Evolutionary conservation across 257 asterid species (phyloP), one percentile per base, ranked within the genome.

Genomic region (Mitragyna speciosa): DNA sequence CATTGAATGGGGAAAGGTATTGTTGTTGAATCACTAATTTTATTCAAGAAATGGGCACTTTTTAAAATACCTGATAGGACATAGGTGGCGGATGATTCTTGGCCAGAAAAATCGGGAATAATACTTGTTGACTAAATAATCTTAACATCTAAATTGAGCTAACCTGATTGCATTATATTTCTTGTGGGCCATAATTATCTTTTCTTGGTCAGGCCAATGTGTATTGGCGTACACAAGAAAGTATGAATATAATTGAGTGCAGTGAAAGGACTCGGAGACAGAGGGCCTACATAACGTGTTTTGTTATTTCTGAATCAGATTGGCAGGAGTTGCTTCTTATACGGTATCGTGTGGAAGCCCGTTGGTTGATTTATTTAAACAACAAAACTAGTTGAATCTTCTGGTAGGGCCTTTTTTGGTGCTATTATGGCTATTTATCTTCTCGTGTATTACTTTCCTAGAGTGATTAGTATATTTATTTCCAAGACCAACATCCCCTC

Each of bases 101-200:
- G 14, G 19, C 70, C 70, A 65, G 1, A 24, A 30, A 65, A 19
- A 19, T 24, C 61, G 19, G 61, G 61, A 54, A 54, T 58, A 51
- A 4, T 58, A 7, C 6, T 54, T 20, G 17, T 36, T 16, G 1
- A 54, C 61, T n/a, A n/a, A n/a, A n/a, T n/a, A n/a, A 39, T 59
- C 17, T 22, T 12, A 36, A 54, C 39, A 75, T 39, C 66, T 19
- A 1, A 16, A 24, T 54, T 17, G 1, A 3, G n/a, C 26, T 30
- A 39, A 39, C 7, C 41, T 59, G 43, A 41, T 59, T 59, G 39
- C n/a, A 71, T 45, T 47, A 22, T n/a, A 72, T 24, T 61, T 43
- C 52, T 14, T 19, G 79, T 61, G 72, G 79, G 79, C 79, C 79
- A 26, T 61, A n/a, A 31, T 0, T 10, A 61, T 24, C 68, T 61